A percentile compares a stretch with the other conserved stretches of the same genome.
These are phyloP conservation scores for Lentinula sp. DNA, from an alignment of 768 basidiomycete species.

Conservation along the genomic window DNA sequence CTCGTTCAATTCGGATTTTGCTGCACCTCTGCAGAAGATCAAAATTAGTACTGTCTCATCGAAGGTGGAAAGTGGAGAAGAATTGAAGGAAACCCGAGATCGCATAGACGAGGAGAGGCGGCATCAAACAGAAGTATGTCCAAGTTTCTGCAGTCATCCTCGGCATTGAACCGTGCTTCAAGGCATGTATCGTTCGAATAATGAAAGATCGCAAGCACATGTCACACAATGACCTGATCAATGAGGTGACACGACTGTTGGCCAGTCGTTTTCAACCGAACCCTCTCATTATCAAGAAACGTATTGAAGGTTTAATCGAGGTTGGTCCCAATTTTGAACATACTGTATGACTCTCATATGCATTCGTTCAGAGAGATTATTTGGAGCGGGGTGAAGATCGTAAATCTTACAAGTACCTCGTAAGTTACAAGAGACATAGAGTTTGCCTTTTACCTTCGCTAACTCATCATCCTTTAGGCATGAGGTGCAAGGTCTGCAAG, in stretches of 20 bases:
- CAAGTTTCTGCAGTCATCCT: background rate
- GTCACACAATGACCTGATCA: constrained; percentile 82
- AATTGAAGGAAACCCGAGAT: constrained; percentile 85
- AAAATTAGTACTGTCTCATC: constrained; percentile 89
- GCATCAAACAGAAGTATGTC: constrained; percentile 80
- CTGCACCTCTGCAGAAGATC: constrained; percentile 78
- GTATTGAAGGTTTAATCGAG: constrained; percentile 91
- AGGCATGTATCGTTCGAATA: constrained; percentile 96
- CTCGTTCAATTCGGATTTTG: constrained; percentile 82
- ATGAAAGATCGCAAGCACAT: constrained; percentile 96
- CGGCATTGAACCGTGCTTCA: constrained; percentile 2
- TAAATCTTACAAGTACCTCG: constrained; percentile 82
- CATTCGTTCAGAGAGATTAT: constrained; percentile 72
- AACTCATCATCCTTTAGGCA: background rate
- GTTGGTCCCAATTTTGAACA: constrained; percentile 32
- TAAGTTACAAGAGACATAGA: constrained; percentile 15
- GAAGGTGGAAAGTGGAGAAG: constrained; percentile 80
- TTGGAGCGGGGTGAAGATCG: constrained; percentile 84
- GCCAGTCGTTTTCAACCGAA: constrained; percentile 82
- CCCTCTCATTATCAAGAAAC: constrained; percentile 83
- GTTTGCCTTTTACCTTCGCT: background rate
- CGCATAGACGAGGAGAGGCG: constrained; percentile 89
- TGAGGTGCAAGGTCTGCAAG: background rate
- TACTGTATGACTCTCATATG: background rate
- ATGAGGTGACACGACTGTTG: constrained; percentile 86